phyloP scores from a whole-genome alignment of 2,329 filamentous ascomycete genomes.

The Aaosphaeria arxii region DNA sequence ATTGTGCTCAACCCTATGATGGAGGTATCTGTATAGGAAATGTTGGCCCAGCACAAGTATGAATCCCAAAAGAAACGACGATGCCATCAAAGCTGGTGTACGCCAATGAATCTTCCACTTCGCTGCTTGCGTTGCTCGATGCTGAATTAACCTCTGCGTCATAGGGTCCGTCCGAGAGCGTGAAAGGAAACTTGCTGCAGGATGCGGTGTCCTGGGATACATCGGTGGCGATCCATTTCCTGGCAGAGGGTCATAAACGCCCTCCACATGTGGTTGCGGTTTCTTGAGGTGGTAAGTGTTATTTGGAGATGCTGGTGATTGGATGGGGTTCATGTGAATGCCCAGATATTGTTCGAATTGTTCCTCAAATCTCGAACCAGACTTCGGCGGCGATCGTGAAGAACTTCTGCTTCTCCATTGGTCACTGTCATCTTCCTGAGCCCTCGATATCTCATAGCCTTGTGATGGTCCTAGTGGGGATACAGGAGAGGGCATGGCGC shows the following conservation, averaged over 20 bases:
- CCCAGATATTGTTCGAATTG: not conserved
- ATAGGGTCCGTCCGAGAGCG: not conserved
- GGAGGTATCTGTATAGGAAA: slow-evolving; percentile 26
- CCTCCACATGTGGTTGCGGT: not conserved
- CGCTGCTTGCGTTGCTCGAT: slow-evolving; percentile 2
- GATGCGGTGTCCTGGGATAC: not conserved
- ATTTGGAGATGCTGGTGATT: not conserved
- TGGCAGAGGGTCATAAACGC: not conserved
- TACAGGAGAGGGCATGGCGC: too few relatives aligned
- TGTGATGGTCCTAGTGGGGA: too few relatives aligned
- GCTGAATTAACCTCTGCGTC: not conserved
- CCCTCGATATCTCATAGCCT: too few relatives aligned
- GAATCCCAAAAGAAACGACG: slow-evolving; percentile 25
- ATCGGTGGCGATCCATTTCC: not conserved
- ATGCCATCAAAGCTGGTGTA: slow-evolving; percentile 22
- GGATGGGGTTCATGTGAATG: not conserved
- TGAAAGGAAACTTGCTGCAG: not conserved
- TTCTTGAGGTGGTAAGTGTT: not conserved
- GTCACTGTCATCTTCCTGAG: too few relatives aligned
- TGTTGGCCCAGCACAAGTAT: slow-evolving; percentile 31
- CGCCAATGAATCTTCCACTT: slow-evolving; percentile 38
- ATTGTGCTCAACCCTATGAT: slow-evolving; percentile 21
- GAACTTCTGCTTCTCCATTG: too few relatives aligned
- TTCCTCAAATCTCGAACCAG: not conserved
- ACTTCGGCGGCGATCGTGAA: too few relatives aligned